Conservation (phyloP, 306 rosid species). For the Castanopsis chinensis region DNA sequence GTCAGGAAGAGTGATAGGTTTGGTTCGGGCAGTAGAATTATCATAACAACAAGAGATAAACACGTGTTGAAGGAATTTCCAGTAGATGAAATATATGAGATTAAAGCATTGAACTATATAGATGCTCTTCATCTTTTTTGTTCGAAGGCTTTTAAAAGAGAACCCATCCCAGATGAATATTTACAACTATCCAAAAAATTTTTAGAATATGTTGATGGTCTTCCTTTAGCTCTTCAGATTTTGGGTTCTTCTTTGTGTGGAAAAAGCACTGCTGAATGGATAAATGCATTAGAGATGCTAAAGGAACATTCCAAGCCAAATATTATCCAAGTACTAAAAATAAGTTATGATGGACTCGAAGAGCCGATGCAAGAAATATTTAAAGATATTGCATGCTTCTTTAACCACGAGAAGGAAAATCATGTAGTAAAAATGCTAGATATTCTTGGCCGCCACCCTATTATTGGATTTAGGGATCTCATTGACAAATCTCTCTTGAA, state of each 20-base stretch:
- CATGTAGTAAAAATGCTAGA: accelerated
- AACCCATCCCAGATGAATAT: accelerated
- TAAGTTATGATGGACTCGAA: no score
- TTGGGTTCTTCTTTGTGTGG: accelerated
- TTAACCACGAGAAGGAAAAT: no score
- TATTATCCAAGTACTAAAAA: accelerated
- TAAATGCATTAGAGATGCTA: accelerated
- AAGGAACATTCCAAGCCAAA: no score
- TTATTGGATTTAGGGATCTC: no score
- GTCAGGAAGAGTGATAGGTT: accelerated
- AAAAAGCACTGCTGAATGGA: accelerated
- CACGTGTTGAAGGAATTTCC: accelerated
- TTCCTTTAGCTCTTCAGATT: accelerated
- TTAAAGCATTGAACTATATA: accelerated
- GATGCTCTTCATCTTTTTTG: accelerated
- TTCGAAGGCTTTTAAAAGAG: no score
- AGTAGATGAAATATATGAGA: no score
- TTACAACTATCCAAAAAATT: accelerated
- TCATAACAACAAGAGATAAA: no score
- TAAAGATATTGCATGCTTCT: no score
- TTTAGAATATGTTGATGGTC: accelerated
- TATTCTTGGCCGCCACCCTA: accelerated
- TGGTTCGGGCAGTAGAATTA: no score
- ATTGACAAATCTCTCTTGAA: no score
- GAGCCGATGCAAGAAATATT: accelerated